Conservation (phyloP, 2,329 filamentous ascomycete species). For the Coniochaeta sp. region DNA sequence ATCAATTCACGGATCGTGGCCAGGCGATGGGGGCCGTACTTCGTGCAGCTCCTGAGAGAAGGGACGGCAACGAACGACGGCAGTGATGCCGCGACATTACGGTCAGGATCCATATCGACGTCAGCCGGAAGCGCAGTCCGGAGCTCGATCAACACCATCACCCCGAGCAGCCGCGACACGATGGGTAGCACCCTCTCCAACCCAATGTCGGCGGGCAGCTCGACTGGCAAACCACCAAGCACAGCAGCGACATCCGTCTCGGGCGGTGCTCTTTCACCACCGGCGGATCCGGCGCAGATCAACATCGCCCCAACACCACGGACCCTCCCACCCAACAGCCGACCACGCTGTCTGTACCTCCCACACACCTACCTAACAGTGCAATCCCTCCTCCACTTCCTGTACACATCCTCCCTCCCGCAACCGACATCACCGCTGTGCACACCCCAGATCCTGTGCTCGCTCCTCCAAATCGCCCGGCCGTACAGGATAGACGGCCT, state of each 20-base stretch:
- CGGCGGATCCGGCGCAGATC: slow-evolving; percentile 37
- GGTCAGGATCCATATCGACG: slow-evolving; percentile 39
- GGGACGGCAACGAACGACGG: slow-evolving; percentile 66
- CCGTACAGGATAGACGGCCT: slow-evolving; percentile 92
- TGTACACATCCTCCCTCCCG: slow-evolving; percentile 89
- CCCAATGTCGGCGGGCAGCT: slow-evolving; percentile 23
- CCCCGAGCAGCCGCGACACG: slow-evolving; percentile 51
- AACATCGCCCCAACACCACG: slow-evolving; percentile 52
- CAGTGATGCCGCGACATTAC: slow-evolving; percentile 67
- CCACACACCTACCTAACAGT: slow-evolving; percentile 88
- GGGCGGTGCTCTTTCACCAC: slow-evolving; percentile 24
- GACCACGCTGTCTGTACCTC: slow-evolving; percentile 83
- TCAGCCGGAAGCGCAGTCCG: slow-evolving; percentile 55
- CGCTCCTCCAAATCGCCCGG: slow-evolving; percentile 83
- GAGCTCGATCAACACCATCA: slow-evolving; percentile 82
- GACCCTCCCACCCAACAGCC: slow-evolving; percentile 51
- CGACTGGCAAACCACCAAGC: slow-evolving; percentile 31
- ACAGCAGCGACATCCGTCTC: slow-evolving; percentile 38
- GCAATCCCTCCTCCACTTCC: slow-evolving; percentile 82
- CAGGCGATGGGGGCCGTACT: slow-evolving; percentile 90
- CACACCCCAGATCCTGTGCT: slow-evolving; percentile 93
- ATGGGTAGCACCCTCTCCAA: slow-evolving; percentile 41
- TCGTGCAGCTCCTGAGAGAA: slow-evolving; percentile 84
- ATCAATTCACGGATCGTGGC: slow-evolving; percentile 88
- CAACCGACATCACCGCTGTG: slow-evolving; percentile 69